Evolutionary conservation across 805 yeast species (phyloP).

Genomic region (Lipomyces spencermartinsiae): DNA sequence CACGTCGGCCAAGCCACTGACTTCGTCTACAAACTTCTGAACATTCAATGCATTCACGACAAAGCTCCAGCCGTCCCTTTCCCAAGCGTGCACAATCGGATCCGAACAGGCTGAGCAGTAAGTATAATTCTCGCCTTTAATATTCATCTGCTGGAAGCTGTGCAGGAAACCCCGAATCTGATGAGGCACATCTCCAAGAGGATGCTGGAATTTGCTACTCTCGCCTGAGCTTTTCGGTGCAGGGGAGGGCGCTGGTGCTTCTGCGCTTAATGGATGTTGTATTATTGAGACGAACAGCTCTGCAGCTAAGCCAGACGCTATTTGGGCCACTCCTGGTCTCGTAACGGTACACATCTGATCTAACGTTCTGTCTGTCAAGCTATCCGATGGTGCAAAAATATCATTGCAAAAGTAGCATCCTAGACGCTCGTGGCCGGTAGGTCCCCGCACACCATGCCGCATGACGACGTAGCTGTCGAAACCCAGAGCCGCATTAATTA

Average conservation of each 20-base stretch:
- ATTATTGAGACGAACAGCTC: constrained; percentile 77
- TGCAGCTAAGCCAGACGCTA: constrained; percentile 86
- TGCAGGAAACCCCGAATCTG: constrained; percentile 88
- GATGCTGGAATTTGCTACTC: constrained; percentile 45
- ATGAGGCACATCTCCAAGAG: constrained; percentile 81
- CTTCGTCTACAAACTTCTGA: constrained; percentile 68
- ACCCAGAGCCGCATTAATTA: constrained; percentile 92
- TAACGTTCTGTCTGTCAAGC: constrained; percentile 82
- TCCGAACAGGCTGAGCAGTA: constrained; percentile 88
- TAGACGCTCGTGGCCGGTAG: constrained; percentile 49
- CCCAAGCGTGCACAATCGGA: constrained; percentile 59
- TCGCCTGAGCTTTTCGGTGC: constrained; percentile 19
- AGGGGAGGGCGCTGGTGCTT: constrained; percentile 48
- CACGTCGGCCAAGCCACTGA: constrained; percentile 79
- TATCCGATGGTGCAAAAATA: constrained; percentile 90
- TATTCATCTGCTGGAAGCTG: constrained; percentile 65
- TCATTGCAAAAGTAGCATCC: constrained; percentile 98
- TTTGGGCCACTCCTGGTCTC: constrained; percentile 90
- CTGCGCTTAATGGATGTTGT: constrained; percentile 65
- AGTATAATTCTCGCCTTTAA: constrained; percentile 73
- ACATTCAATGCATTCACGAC: constrained; percentile 73
- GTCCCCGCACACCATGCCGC: constrained; percentile 74
- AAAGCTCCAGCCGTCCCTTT: constrained; percentile 76
- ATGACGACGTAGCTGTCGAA: constrained; percentile 92
- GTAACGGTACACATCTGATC: constrained; percentile 99